A percentile compares a stretch with the other conserved stretches of the same genome.
Evolutionary conservation across 164 flowering plant genomes (phyloP).

Genomic region (Vitis labrusca): DNA sequence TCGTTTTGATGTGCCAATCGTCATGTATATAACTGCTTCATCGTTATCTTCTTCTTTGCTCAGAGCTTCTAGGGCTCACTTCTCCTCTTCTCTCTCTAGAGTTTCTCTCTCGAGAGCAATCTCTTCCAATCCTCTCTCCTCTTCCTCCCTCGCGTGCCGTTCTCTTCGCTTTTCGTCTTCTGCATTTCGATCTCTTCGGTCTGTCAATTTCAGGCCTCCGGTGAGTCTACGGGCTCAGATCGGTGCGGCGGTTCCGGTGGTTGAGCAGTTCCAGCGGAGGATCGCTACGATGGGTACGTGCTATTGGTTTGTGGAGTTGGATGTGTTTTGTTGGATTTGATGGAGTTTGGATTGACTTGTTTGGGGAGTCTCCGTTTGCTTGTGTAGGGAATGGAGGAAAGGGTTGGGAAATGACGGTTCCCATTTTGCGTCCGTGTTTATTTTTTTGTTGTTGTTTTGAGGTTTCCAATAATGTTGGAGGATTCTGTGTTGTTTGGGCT

Average conservation of each 20-base stretch:
- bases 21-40: constrained; percentile 40
- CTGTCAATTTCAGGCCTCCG: constrained; percentile 60
- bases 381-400: not conserved
- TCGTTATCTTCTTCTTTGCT: constrained; percentile 36
- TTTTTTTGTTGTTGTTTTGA: not conserved
- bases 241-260: constrained; percentile 47
- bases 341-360: no score
- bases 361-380: not conserved
- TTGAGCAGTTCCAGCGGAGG: constrained; percentile 55
- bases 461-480: not conserved
- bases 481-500: no score
- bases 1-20: not conserved
- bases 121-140: constrained; percentile 13
- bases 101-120: constrained; percentile 10
- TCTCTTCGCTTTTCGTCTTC: constrained; percentile 29
- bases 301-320: no score
- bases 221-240: constrained; percentile 60
- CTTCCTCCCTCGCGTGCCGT: constrained; percentile 14
- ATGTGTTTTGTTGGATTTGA: no score
- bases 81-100: constrained; percentile 28
- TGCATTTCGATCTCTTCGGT: constrained; percentile 26
- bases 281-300: constrained; percentile 74
- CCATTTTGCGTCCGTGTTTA: not conserved
- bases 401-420: not conserved
- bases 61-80: constrained; percentile 33